Evolutionary conservation across 2,329 filamentous ascomycete species (phyloP).

Genomic region (Macroventuria anomochaeta): DNA sequence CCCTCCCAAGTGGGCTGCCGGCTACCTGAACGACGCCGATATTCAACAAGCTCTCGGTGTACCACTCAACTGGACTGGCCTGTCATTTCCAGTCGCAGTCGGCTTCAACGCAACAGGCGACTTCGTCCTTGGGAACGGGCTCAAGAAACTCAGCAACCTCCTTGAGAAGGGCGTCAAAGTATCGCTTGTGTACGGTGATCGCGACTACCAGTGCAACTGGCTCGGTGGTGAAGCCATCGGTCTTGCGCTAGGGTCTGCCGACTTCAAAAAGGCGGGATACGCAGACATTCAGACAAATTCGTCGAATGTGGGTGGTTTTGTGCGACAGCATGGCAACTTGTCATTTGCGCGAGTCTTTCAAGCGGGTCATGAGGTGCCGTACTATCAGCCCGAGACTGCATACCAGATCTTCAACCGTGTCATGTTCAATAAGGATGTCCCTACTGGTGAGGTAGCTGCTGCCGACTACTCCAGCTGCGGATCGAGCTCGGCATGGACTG

Average conservation of each 20-base stretch:
- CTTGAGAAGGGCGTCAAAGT: slow-evolving; percentile 51
- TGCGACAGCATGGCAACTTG: slow-evolving; percentile 46
- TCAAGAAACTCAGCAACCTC: slow-evolving; percentile 41
- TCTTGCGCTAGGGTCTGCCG: slow-evolving; percentile 41
- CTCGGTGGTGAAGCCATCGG: slow-evolving; percentile 49
- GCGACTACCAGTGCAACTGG: slow-evolving; percentile 61
- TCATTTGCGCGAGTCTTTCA: slow-evolving; percentile 50
- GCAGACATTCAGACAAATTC: slow-evolving; percentile 40
- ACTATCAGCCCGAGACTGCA: slow-evolving; percentile 54
- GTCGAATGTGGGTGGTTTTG: slow-evolving; percentile 51
- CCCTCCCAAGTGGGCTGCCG: slow-evolving; percentile 23
- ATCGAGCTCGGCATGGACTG: slow-evolving; percentile 18
- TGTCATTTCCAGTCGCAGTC: background rate
- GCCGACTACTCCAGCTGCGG: background rate
- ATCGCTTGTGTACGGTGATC: slow-evolving; percentile 25
- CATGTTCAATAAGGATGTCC: slow-evolving; percentile 54
- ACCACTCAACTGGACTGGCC: slow-evolving; percentile 56
- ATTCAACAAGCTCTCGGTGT: slow-evolving; percentile 65
- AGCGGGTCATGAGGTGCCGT: slow-evolving; percentile 50
- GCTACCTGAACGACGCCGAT: slow-evolving; percentile 54
- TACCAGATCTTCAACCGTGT: slow-evolving; percentile 59
- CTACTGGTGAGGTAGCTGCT: slow-evolving; percentile 48
- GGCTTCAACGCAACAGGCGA: slow-evolving; percentile 7
- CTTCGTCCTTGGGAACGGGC: slow-evolving; percentile 1
- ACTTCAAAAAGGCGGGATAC: slow-evolving; percentile 36